phyloP scores from a whole-genome alignment of 139 green algal species.

The Ettlia oleoabundans region DNA sequence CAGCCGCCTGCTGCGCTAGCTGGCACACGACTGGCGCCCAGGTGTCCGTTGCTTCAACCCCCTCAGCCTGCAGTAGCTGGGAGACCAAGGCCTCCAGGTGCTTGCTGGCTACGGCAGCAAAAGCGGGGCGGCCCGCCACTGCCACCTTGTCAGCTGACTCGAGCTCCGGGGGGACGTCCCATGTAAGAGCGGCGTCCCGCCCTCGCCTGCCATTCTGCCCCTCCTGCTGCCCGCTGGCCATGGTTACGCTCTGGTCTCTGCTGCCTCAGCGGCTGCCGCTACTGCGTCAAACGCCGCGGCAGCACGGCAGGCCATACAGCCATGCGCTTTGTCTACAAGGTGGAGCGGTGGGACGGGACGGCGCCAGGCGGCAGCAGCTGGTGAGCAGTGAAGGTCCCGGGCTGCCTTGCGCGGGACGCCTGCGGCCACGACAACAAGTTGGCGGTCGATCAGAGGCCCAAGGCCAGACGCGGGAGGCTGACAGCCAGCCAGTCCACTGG shows the following conservation, averaged over 20 bases:
- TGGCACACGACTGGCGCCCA: conserved; percentile 62
- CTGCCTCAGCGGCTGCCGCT: background rate
- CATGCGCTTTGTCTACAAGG: no score
- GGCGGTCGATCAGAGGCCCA: no score
- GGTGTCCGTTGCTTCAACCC: conserved; percentile 32
- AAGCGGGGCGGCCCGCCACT: conserved; percentile 15
- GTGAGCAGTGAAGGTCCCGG: no score
- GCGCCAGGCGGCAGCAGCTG: background rate
- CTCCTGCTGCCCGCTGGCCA: background rate
- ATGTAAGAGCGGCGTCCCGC: conserved; percentile 52
- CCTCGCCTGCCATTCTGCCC: background rate
- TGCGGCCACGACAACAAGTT: no score
- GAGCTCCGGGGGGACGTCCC: conserved; percentile 60
- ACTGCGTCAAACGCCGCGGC: background rate
- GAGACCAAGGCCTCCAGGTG: conserved; percentile 69
- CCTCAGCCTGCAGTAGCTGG: conserved; percentile 70
- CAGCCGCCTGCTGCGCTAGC: conserved; percentile 60
- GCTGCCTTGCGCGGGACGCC: no score
- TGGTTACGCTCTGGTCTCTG: background rate
- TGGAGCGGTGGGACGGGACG: no score
- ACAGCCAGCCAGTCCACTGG: no score
- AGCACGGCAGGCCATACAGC: background rate
- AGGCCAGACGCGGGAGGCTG: no score
- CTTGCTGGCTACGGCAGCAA: conserved; percentile 43
- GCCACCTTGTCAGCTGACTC: conserved; percentile 32